A percentile compares a stretch with the other conserved stretches of the same genome.
Evolutionary conservation across 805 yeast species (phyloP).

Genomic region (Ogataea dorogensis): DNA sequence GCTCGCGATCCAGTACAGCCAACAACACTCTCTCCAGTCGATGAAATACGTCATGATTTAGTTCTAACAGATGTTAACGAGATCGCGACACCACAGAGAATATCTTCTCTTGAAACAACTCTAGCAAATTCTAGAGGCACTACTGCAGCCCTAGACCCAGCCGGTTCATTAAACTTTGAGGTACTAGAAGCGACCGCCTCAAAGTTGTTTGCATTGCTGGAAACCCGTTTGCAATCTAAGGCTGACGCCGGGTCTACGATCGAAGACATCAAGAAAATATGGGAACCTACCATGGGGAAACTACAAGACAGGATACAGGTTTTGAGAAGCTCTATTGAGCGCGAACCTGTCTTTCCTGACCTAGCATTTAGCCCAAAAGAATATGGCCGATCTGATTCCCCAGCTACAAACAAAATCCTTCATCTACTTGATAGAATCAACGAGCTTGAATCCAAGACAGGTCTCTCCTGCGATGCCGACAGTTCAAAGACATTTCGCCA

Average conservation of each 20-base stretch:
- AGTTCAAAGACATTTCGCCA: not conserved
- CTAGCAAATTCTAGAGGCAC: no score
- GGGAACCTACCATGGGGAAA: not conserved
- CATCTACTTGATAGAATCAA: conserved; percentile 2
- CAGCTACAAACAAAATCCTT: not conserved
- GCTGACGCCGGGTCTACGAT: not conserved
- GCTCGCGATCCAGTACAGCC: conserved; percentile 11
- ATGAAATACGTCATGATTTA: conserved; percentile 1
- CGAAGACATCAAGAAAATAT: not conserved
- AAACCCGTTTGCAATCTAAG: not conserved
- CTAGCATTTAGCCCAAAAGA: no score
- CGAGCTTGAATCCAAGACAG: conserved; percentile 1
- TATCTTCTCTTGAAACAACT: not conserved
- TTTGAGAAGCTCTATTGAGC: no score
- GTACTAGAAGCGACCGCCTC: no score
- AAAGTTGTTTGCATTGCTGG: no score
- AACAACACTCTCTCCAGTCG: not conserved
- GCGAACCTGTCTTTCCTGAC: no score
- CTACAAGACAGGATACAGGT: not conserved
- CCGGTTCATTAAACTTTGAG: no score
- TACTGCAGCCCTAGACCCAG: no score
- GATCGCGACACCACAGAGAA: not conserved
- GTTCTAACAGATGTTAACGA: not conserved
- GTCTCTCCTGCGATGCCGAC: not conserved
- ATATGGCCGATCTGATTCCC: no score